Evolutionary conservation across 1,139 yeast species (phyloP), one percentile per base, ranked within the genome.

Genomic region (Sugiyamaella neomexicana): DNA sequence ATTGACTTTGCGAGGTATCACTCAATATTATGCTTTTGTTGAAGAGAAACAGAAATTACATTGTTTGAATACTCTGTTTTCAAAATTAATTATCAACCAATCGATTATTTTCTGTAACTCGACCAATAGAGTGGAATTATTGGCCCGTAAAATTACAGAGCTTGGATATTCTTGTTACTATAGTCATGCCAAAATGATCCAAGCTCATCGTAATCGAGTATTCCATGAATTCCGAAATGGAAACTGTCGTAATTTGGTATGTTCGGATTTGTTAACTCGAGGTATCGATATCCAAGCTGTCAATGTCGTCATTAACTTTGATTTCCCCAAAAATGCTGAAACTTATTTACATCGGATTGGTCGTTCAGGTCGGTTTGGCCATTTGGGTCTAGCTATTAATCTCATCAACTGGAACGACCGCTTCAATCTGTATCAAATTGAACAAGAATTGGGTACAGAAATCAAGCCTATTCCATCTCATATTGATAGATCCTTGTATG

Each of bases 271-370:
- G 62, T 81, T 95, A 64, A 93, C 99, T 38, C 89, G 99, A 80
- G 99, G 99, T 82, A 93, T 93, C 66, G 99, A 93, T 79, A 93
- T 93, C 65, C 99, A 95, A 74, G 98, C 98, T 10, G 99, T 93
- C 61, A 95, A 95, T 68, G 99, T 93, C 49, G 99, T 93, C 55
- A 89, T 93, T 67, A 93, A 93, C 75, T 95, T 93, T 72, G 99
- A 93, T 74, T 93, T 93, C 84, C 99, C 99, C 59, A 93, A 93
- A 73, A 90, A 89, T 56, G 97, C 98, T 9, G 99, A 93, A 74
- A 93, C 98, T 43, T 93, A 93, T 72, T 81, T 93, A 65, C 99
- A 93, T 75, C 88, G 99, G 80, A 95, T 93, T 68, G 98, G 99
- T 79, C 91, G 99, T 78, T 90, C 97, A 2, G 99, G 99, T 65